phyloP scores from a whole-genome alignment of 495 filamentous ascomycete genomes.

The Xylaria scruposa region DNA sequence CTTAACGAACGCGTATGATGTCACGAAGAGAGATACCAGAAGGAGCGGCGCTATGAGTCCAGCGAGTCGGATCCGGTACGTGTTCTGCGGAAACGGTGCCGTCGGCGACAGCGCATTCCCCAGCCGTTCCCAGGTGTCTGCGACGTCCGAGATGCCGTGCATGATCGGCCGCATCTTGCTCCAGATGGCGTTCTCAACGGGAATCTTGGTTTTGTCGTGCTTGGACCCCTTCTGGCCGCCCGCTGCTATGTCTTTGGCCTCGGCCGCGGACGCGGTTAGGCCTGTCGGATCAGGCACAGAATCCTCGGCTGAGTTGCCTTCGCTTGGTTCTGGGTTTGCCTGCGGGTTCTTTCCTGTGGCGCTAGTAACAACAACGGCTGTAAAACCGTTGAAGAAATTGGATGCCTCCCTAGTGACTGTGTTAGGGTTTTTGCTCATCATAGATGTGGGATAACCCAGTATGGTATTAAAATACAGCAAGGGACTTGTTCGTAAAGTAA shows the following conservation, averaged over 20 bases:
- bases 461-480: not conserved
- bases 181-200: constrained; percentile 81
- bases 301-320: constrained; percentile 52
- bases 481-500: not conserved
- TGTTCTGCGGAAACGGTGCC: constrained; percentile 71
- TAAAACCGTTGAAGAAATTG: constrained; percentile 80
- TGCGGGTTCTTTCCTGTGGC: constrained; percentile 75
- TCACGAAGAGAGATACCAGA: constrained; percentile 64
- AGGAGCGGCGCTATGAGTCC: constrained; percentile 64
- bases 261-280: constrained; percentile 58
- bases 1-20: constrained; percentile 79
- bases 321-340: constrained; percentile 51
- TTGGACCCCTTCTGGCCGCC: constrained; percentile 50
- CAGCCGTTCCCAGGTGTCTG: constrained; percentile 82
- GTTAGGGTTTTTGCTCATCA: not conserved
- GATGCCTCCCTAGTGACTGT: constrained; percentile 63
- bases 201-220: constrained; percentile 85
- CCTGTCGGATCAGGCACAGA: constrained; percentile 67
- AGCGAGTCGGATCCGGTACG: constrained; percentile 68
- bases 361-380: constrained; percentile 74
- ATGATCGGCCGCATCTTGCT: constrained; percentile 76
- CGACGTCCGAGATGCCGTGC: constrained; percentile 74
- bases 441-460: not conserved
- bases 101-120: constrained; percentile 82
- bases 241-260: constrained; percentile 63